phyloP scores from a whole-genome alignment of 768 basidiomycete genomes.

The Leucosporidium scottii region DNA sequence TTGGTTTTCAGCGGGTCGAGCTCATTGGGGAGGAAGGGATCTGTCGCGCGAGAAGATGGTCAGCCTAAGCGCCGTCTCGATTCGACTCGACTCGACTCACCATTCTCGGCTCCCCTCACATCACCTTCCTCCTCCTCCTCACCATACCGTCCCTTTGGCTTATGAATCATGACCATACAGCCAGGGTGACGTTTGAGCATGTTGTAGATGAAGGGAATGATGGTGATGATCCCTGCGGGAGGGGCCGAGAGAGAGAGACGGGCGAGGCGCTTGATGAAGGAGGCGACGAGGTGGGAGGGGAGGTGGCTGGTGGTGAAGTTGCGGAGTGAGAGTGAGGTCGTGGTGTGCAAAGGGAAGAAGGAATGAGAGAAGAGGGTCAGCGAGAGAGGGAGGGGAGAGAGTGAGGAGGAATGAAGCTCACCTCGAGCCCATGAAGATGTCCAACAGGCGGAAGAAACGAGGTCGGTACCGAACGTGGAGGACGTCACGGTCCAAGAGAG shows the following conservation, averaged over 20 bases:
- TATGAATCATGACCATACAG: slow-evolving; percentile 89
- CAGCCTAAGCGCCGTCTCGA: too few relatives aligned
- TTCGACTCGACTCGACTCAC: slow-evolving; percentile 22
- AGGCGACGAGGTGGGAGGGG: slow-evolving; percentile 82
- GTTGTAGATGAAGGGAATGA: slow-evolving; percentile 91
- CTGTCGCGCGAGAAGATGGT: slow-evolving; percentile 40
- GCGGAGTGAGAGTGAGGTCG: slow-evolving; percentile 2
- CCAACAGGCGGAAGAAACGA: slow-evolving; percentile 86
- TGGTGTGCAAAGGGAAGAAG: too few relatives aligned
- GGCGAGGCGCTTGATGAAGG: slow-evolving; percentile 86
- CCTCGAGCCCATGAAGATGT: slow-evolving; percentile 87
- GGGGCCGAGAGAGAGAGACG: slow-evolving; percentile 76
- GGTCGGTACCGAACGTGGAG: slow-evolving; percentile 88
- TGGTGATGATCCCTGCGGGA: slow-evolving; percentile 80
- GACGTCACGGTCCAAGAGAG: slow-evolving; percentile 76
- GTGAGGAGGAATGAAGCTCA: slow-evolving; percentile 44
- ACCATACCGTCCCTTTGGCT: slow-evolving; percentile 40
- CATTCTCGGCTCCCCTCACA: slow-evolving; percentile 22
- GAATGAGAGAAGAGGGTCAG: background rate
- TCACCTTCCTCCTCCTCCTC: slow-evolving; percentile 31
- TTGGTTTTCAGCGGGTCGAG: slow-evolving; percentile 65
- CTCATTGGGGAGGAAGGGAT: slow-evolving; percentile 65
- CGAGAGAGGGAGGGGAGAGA: background rate
- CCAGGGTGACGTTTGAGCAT: slow-evolving; percentile 83
- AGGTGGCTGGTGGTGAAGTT: slow-evolving; percentile 59